Percentiles rank a stretch among this genome's conserved stretches.
These are phyloP conservation scores for Nyssa sinensis DNA, from an alignment of 148 eudicot species.

Conservation along the genomic window DNA sequence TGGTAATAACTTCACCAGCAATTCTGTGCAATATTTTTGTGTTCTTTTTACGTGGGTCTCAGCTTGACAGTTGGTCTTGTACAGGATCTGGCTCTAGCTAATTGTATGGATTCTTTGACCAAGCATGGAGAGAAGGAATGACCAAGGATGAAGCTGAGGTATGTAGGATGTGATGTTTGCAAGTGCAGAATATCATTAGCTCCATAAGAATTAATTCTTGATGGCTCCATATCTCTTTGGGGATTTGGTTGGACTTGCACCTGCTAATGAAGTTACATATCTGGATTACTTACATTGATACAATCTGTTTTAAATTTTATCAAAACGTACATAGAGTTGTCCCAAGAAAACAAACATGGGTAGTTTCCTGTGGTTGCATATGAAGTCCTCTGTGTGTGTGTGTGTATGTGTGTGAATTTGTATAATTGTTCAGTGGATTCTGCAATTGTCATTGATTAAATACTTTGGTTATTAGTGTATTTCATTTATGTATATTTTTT, in stretches of 20 bases:
- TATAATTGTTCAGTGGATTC: no score
- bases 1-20: neutral
- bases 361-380: neutral
- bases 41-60: neutral
- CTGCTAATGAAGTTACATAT: neutral
- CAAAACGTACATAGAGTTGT: neutral
- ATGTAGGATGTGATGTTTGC: constrained; percentile 9
- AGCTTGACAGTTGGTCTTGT: neutral
- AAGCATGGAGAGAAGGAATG: constrained; percentile 89
- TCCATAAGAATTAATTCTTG: neutral
- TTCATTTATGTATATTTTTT: no score
- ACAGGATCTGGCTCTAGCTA: constrained; percentile 83
- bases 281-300: neutral
- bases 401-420: no score
- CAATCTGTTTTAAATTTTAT: neutral
- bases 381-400: neutral
- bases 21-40: neutral
- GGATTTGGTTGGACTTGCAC: neutral
- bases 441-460: no score
- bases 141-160: constrained; percentile 93
- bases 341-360: neutral
- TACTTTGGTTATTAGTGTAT: no score
- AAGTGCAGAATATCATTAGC: neutral
- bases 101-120: constrained; percentile 80
- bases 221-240: neutral